Conservation (phyloP, 257 asterid genomes). For the Solanum sitiens region DNA sequence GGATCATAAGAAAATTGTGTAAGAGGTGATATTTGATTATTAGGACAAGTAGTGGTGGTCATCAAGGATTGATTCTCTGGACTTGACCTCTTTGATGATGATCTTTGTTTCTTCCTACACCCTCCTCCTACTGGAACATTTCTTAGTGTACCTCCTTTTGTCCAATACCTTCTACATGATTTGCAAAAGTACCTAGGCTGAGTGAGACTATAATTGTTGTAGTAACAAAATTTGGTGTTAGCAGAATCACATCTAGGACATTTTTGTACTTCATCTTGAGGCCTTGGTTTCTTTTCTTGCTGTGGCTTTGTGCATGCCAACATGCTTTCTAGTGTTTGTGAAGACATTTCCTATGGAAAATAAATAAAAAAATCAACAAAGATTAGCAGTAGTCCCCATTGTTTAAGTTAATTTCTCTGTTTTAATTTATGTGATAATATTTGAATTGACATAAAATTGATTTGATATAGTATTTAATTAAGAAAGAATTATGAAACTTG, state of each 20-base stretch:
- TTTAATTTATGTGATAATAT: not conserved
- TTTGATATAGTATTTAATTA: not conserved
- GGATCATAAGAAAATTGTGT: conserved; percentile 24
- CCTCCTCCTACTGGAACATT: conserved; percentile 96
- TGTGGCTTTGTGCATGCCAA: conserved; percentile 47
- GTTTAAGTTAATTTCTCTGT: not conserved
- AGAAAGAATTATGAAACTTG: not conserved
- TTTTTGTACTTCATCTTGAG: conserved; percentile 47
- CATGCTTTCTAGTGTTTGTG: conserved; percentile 79
- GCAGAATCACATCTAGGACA: conserved; percentile 91
- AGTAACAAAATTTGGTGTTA: conserved; percentile 85
- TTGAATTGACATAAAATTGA: not conserved
- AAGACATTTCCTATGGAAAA: conserved; percentile 46
- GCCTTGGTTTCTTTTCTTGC: conserved; percentile 69
- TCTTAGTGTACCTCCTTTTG: conserved; percentile 88
- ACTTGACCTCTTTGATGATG: conserved; percentile 26
- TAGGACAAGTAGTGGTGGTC: conserved; percentile 8
- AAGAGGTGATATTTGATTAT: conserved; percentile 14
- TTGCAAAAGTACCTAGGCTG: conserved; percentile 95
- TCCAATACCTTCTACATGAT: conserved; percentile 87
- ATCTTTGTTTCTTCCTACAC: conserved; percentile 63
- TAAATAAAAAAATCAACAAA: not conserved
- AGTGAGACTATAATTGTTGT: conserved; percentile 91
- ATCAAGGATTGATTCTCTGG: conserved; percentile 22
- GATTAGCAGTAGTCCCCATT: not conserved